Conservation (phyloP, 495 filamentous ascomycete genomes). For the Daldinia caldariorum region DNA sequence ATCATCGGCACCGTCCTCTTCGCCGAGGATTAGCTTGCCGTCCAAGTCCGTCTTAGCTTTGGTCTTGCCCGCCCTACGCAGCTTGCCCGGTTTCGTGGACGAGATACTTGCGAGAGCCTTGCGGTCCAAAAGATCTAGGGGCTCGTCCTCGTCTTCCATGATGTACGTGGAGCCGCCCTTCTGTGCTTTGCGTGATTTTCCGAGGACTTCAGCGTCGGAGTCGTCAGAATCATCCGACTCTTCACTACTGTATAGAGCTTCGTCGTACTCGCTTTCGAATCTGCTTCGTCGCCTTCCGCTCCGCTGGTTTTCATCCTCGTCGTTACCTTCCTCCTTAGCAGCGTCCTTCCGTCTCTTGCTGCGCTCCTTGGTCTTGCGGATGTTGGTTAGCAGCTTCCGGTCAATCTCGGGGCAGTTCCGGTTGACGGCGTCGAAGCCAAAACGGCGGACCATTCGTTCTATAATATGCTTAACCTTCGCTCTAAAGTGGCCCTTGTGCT, state of each 20-base stretch:
- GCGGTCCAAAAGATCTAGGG: conserved; percentile 89
- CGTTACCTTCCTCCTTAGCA: conserved; percentile 60
- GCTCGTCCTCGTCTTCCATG: conserved; percentile 90
- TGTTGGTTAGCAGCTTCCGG: conserved; percentile 88
- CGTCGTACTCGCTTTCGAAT: conserved; percentile 93
- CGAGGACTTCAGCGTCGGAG: conserved; percentile 67
- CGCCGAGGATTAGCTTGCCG: conserved; percentile 86
- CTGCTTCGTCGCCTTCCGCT: conserved; percentile 62
- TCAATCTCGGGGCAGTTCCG: conserved; percentile 81
- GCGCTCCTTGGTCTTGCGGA: conserved; percentile 90
- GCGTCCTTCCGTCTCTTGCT: conserved; percentile 85
- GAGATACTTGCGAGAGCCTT: conserved; percentile 93
- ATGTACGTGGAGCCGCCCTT: conserved; percentile 80
- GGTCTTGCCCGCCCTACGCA: conserved; percentile 64
- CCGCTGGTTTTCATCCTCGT: conserved; percentile 60
- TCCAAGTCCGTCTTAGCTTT: conserved; percentile 81
- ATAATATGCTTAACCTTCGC: conserved; percentile 97
- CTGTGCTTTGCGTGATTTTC: conserved; percentile 60
- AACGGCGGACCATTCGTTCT: conserved; percentile 89
- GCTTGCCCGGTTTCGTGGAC: conserved; percentile 78
- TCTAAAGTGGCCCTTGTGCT: conserved; percentile 95
- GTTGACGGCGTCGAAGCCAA: conserved; percentile 82
- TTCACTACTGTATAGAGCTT: conserved; percentile 90
- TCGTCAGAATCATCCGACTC: conserved; percentile 68
- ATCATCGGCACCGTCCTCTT: conserved; percentile 59